phyloP scores from a whole-genome alignment of 805 yeast species.

The Myxozyma neotropica region DNA sequence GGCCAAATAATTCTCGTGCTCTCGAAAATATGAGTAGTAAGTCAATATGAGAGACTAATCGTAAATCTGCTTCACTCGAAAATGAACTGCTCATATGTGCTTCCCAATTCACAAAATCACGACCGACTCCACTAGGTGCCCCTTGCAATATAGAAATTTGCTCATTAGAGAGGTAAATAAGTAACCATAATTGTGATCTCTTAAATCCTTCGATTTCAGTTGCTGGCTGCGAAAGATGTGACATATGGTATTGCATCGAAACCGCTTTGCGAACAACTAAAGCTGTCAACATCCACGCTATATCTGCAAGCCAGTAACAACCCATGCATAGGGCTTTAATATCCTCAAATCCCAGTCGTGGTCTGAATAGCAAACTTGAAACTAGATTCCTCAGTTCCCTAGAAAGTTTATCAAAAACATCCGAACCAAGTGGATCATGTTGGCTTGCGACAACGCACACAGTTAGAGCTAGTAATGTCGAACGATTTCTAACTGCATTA shows the following conservation, averaged over 20 bases:
- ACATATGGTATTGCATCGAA: constrained; percentile 26
- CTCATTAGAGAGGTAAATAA: constrained; percentile 23
- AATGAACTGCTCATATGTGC: constrained; percentile 19
- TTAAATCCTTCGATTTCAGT: constrained; percentile 16
- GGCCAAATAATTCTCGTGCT: constrained; percentile 22
- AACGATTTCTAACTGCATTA: constrained; percentile 8
- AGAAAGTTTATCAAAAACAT: constrained; percentile 20
- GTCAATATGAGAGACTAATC: constrained; percentile 24
- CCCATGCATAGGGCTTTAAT: constrained; percentile 26
- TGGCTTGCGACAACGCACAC: constrained; percentile 25
- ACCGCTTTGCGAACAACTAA: constrained; percentile 24
- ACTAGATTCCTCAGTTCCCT: constrained; percentile 17
- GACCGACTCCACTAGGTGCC: constrained; percentile 20
- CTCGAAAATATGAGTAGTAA: constrained; percentile 21
- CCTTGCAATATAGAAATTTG: constrained; percentile 27
- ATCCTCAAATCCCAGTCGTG: constrained; percentile 25
- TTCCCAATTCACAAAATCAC: constrained; percentile 27
- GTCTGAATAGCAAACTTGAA: constrained; percentile 19
- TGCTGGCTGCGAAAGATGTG: constrained; percentile 22
- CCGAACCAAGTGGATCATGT: constrained; percentile 29
- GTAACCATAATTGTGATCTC: constrained; percentile 20
- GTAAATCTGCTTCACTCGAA: constrained; percentile 18
- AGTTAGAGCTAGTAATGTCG: constrained; percentile 21
- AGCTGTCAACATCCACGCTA: constrained; percentile 26
- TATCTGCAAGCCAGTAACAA: constrained; percentile 26